Evolutionary conservation across 352 stramenopile genomes (phyloP), one percentile per base, ranked within the genome.

Genomic region (Pythium aquatile): DNA sequence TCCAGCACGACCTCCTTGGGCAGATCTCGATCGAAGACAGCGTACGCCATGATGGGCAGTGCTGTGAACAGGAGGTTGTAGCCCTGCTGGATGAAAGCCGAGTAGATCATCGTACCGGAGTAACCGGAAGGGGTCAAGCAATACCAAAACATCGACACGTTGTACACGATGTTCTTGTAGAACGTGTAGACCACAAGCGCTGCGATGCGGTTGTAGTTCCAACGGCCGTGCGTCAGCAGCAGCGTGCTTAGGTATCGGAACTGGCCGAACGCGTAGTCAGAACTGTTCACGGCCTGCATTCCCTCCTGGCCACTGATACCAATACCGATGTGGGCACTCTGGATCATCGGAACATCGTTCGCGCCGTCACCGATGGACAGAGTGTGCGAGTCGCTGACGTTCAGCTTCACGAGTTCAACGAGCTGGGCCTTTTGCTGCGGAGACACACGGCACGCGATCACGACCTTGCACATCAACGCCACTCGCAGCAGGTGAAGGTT

Each of bases 391-490:
- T 93, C 81, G 0, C 70, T 70, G 13, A 92, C 83, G 58, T 95
- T 96, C 10, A 90, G 58, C 65, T 94, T 94, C 3, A 99, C 96
- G 28, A 99, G 79, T 61, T 98, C 91, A 7, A 99, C 97, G 3
- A 99, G 69, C 52, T 99, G 85, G 7, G 97, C 97, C 74, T 99
- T 99, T 74, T 99, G 98, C 52, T 97, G 89, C 24, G 98, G 97
- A 39, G 92, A 99, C 2, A 99, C 98, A 57, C 98, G 92, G 63
- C 97, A 99, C 30, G 95, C 97, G 59, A 99, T 96, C 1, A 99
- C 97, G 11, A 97, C 94, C 42, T 98, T 93, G 70, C 95, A 99
- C 73, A 87, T 94, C 63, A 85, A 78, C 60, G 89, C 73, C 4
- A 96, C 76, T 26, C 85, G 84, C 13, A 98, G 73, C 37, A 98